A percentile compares a stretch with the other conserved stretches of the same genome.
Evolutionary conservation across 75 land plant genomes (phyloP).

Genomic region (Sequoia sempervirens): DNA sequence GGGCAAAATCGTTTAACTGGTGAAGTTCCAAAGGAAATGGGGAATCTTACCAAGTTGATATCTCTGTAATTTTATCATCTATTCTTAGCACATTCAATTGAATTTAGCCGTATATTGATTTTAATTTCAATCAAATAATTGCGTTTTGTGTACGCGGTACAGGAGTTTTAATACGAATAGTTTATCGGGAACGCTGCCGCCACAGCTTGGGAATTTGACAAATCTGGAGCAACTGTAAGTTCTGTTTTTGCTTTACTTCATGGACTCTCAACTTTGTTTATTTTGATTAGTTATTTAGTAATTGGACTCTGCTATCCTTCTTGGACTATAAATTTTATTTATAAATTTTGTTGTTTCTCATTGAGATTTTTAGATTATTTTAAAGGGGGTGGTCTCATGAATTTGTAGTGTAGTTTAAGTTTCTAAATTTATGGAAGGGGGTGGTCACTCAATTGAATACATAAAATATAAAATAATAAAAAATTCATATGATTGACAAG

Average conservation of each 20-base stretch:
- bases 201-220: not conserved
- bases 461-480: too few species aligned
- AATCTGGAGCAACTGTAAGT: conserved; percentile 1
- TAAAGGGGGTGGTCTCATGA: too few species aligned
- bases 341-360: too few species aligned
- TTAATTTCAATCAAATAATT: not conserved
- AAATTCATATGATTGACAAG: too few species aligned
- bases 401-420: too few species aligned
- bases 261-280: not conserved
- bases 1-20: conserved; percentile 62
- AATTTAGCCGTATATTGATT: not conserved
- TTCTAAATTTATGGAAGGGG: too few species aligned
- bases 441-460: too few species aligned
- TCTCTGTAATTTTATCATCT: conserved; percentile 19
- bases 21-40: conserved; percentile 46
- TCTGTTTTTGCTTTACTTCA: not conserved
- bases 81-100: not conserved
- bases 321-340: too few species aligned
- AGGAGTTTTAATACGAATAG: not conserved
- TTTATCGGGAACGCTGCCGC: not conserved
- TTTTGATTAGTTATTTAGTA: not conserved
- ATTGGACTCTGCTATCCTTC: too few species aligned
- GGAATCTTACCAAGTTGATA: conserved; percentile 45
- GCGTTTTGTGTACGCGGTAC: not conserved
- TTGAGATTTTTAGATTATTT: too few species aligned